Evolutionary conservation across 2,329 filamentous ascomycete genomes (phyloP), one percentile per base, ranked within the genome.

Genomic region (Aspergillus neoniger): DNA sequence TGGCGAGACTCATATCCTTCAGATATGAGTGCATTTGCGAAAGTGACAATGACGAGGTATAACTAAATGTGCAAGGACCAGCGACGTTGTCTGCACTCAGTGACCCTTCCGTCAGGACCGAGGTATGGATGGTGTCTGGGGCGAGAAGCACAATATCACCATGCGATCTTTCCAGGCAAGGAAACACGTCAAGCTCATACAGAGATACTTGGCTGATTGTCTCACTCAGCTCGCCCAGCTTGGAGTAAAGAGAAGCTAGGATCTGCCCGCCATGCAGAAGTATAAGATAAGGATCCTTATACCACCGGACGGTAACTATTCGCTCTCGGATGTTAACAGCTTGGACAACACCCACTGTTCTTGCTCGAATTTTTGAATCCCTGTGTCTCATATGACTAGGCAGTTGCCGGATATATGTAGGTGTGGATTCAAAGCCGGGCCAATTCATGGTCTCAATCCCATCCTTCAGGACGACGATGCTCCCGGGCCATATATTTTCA

Each of bases 261-360:
- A 74, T 64, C 23, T 67, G 61, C 9, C 70, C 71, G 17, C 66
- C 65, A n/a, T 72, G 65, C 14, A 70, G 64, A 9, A 81, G 61
- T 50, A 76, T 70, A 17, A 81, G 66, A 17, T 74, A 66, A 2
- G 78, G 71, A 41, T 76, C 63, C 43, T 70, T 61, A 65, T 81
- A 85, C 86, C 86, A 88, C 39, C 79, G 77, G 2, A 88, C 78
- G 7, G 74, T 77, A 15, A 85, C 85, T 65, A 87, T 81, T 25
- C 84, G 79, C 63, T 86, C 84, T n/a, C 70, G 74, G 5, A 82
- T 78, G 63, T 85, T 80, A 19, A 86, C 84, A 5, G 74, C 73
- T 63, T 88, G 85, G 1, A 87, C 80, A 1, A 88, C 77, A 23
- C 86, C 86, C 2, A 86, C 79, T 63, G 79, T 82, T 23, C 75